Base-by-base conservation (phyloP, 306 rosid species). In the Bauhinia variegata region DNA sequence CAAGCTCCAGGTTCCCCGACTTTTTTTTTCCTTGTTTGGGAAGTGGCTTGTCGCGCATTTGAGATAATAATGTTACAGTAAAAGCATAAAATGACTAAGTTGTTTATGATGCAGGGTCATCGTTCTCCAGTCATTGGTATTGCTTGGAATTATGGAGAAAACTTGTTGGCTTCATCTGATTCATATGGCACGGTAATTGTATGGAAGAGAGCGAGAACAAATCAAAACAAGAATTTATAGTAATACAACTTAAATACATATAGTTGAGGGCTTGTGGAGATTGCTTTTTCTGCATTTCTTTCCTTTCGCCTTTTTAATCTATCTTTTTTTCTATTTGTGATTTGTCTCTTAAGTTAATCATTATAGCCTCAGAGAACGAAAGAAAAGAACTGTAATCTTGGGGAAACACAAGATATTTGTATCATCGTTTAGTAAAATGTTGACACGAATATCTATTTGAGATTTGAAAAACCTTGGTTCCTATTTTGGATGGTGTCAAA, bases 1-100 rank as follows among this genome's bases (percentile, higher is more conserved):
- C 96, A 88, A 93, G 89, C 83, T 90, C 63, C 99, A 93, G 99
- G 97, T 88, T 33, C n/a, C n/a, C n/a, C n/a, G n/a, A n/a, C n/a
- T 37, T 48, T n/a, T n/a, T n/a, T n/a, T n/a, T n/a, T n/a, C 28
- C 28, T 23, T 23, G 2, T 23, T 23, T 23, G 28, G 28, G 28
- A 23, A 23, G 28, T 23, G 28, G 28, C 28, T 23, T 23, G 28
- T 62, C 47, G 68, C n/a, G 51, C 52, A 34, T 49, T 31, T 48
- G 63, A 42, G 30, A 13, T 11, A 44, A 11, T 51, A 9, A 15
- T 23, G 56, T 54, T 66, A 55, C 10, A 46, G 69, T 31, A 14
- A 50, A 39, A 39, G 28, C 49, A 63, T 47, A 31, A 82, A 38
- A 52, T 80, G 59, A 82, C 78, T 7, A 7, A 15, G 54, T 28